Conservation (phyloP, 106 monocot species). For the Allium fistulosum region DNA sequence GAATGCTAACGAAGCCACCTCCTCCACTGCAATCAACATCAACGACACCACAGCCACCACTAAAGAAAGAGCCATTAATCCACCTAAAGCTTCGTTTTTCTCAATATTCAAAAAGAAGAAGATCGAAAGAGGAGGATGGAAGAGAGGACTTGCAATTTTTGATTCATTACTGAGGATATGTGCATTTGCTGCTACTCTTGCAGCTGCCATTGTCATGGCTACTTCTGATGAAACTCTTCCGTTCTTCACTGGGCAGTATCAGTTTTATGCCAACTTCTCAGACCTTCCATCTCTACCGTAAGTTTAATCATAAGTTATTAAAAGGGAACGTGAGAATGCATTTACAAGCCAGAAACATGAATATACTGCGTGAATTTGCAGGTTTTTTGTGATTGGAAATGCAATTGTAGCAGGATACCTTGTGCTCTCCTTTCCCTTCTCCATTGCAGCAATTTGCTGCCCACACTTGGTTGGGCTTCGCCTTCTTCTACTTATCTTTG, state of each 20-base stretch:
- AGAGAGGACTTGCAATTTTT: slow-evolving; percentile 2
- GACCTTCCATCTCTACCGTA: slow-evolving; percentile 8
- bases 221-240: slow-evolving; percentile 16
- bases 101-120: neutral
- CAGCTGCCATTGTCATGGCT: slow-evolving; percentile 12
- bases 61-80: neutral
- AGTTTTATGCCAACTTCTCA: slow-evolving; percentile 13
- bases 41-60: neutral
- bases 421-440: slow-evolving; percentile 16
- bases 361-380: neutral
- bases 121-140: neutral
- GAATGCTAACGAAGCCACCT: neutral
- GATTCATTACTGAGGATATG: slow-evolving; percentile 11
- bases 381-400: slow-evolving; percentile 18
- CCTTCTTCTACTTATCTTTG: slow-evolving; percentile 12
- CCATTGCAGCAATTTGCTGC: slow-evolving; percentile 1
- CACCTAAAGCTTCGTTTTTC: neutral
- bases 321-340: too few species aligned
- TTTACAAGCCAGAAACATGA: neutral
- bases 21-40: slow-evolving; percentile 10
- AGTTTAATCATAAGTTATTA: neutral
- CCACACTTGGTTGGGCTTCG: neutral
- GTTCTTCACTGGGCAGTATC: slow-evolving; percentile 13
- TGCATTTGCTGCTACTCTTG: slow-evolving; percentile 4
- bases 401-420: slow-evolving; percentile 16